phyloP scores from a whole-genome alignment of 176 grass and related monocot genomes.

The Alloteropsis semialata region DNA sequence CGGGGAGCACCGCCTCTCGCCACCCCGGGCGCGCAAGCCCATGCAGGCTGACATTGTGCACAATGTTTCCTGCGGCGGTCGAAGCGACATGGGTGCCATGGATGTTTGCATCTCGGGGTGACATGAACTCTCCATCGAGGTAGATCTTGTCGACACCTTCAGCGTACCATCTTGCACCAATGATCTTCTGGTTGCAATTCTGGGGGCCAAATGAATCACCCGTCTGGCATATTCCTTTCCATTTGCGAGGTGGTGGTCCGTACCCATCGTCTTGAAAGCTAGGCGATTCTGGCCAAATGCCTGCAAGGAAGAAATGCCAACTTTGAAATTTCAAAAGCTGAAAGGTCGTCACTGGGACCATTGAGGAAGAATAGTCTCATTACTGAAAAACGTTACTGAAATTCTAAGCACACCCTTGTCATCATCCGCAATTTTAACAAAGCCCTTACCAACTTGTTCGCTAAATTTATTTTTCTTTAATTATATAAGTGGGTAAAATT shows the following conservation, averaged over 20 bases:
- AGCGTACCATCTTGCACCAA: conserved; percentile 34
- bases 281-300: conserved; percentile 38
- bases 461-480: too few species aligned
- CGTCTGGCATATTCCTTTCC: conserved; percentile 28
- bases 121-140: conserved; percentile 22
- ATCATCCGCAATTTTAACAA: too few species aligned
- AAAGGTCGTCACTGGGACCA: too few species aligned
- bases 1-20: conserved; percentile 42
- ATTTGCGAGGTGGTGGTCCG: conserved; percentile 9
- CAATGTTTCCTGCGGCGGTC: conserved; percentile 37
- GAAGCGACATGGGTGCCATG: conserved; percentile 69
- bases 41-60: conserved; percentile 25
- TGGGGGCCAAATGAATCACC: conserved; percentile 12
- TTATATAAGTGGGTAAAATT: too few species aligned
- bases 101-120: conserved; percentile 37
- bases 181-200: conserved; percentile 36
- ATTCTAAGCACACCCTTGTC: too few species aligned
- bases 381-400: too few species aligned
- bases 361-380: too few species aligned
- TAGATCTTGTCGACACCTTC: neutral
- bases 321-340: too few species aligned
- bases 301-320: conserved; percentile 7
- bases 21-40: conserved; percentile 35
- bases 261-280: conserved; percentile 28
- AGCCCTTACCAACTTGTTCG: too few species aligned